Conservation (phyloP, 1,284 basidiomycete genomes). For the Boletellus dicymbophilus region DNA sequence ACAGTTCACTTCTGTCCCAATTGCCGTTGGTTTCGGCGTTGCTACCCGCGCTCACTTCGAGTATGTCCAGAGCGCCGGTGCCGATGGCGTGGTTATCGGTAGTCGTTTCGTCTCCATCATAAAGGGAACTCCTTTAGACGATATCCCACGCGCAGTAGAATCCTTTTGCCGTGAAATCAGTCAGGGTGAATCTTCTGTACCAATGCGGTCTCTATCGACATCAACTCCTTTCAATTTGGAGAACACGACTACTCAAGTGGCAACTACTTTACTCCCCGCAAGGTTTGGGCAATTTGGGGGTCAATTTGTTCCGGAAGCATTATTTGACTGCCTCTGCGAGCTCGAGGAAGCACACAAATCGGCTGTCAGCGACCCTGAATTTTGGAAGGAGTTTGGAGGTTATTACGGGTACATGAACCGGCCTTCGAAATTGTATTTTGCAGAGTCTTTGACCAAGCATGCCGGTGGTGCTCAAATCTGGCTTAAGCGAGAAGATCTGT, state of each 20-base stretch:
- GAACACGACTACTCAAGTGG: constrained; percentile 9
- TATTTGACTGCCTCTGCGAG: constrained; percentile 90
- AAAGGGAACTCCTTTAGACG: constrained; percentile 58
- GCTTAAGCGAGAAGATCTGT: constrained; percentile 97
- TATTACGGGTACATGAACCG: constrained; percentile 77
- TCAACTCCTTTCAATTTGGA: constrained; percentile 25
- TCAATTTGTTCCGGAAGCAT: constrained; percentile 94
- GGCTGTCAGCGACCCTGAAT: constrained; percentile 87
- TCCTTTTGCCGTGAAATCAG: constrained; percentile 74
- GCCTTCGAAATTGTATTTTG: constrained; percentile 36
- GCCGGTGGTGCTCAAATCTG: constrained; percentile 86
- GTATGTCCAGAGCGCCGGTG: constrained; percentile 80
- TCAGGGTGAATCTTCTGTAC: constrained; percentile 52
- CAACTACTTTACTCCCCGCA: constrained; percentile 55
- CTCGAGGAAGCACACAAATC: constrained; percentile 89
- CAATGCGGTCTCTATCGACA: constrained; percentile 46
- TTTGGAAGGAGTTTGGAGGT: constrained; percentile 91
- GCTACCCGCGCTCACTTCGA: constrained; percentile 93
- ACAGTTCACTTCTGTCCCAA: constrained; percentile 45
- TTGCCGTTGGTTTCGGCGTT: constrained; percentile 97
- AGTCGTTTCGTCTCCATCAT: constrained; percentile 85
- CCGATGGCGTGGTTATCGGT: constrained; percentile 95
- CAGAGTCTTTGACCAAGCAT: constrained; percentile 56
- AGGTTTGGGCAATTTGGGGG: constrained; percentile 97
- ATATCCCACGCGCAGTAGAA: constrained; percentile 66